A percentile compares a stretch with the other conserved stretches of the same genome.
phyloP scores from a whole-genome alignment of 495 filamentous ascomycete genomes.

The Evernia prunastri region DNA sequence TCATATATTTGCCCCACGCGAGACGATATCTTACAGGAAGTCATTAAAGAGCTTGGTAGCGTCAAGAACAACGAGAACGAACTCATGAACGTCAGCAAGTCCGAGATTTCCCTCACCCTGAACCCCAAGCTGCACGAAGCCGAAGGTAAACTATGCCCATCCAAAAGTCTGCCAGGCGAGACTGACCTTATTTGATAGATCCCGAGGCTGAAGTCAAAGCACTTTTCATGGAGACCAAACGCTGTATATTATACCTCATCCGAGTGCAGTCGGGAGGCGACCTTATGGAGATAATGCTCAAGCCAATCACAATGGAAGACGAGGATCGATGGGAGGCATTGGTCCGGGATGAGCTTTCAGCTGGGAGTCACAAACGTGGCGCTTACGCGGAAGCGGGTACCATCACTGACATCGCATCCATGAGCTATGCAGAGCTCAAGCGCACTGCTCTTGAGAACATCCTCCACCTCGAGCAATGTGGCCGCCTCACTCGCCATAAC shows the following conservation, averaged over 20 bases:
- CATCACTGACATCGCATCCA: constrained; percentile 78
- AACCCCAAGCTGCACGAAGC: constrained; percentile 85
- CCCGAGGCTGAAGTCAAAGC: constrained; percentile 87
- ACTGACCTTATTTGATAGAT: constrained; percentile 41
- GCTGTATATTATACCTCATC: constrained; percentile 96
- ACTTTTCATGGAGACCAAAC: constrained; percentile 95
- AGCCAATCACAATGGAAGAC: constrained; percentile 78
- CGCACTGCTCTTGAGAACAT: constrained; percentile 90
- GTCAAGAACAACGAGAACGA: constrained; percentile 94
- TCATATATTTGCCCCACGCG: constrained; percentile 64
- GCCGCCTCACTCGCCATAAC: constrained; percentile 84
- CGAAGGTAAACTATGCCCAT: constrained; percentile 48
- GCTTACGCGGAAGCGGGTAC: constrained; percentile 87
- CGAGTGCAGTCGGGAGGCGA: constrained; percentile 88
- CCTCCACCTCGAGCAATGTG: constrained; percentile 73
- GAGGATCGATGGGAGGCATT: constrained; percentile 80
- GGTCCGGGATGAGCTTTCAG: constrained; percentile 73
- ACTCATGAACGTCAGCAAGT: constrained; percentile 75
- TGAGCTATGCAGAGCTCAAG: constrained; percentile 90
- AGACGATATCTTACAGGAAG: constrained; percentile 86
- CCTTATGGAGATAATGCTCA: constrained; percentile 90
- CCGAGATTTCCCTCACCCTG: constrained; percentile 86
- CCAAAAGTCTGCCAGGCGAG: background rate
- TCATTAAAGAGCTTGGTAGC: constrained; percentile 86
- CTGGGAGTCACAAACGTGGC: constrained; percentile 60